Percentiles rank a stretch among this genome's conserved stretches.
These are phyloP conservation scores for Pichia kluyveri DNA, from an alignment of 805 yeast species.

Conservation along the genomic window DNA sequence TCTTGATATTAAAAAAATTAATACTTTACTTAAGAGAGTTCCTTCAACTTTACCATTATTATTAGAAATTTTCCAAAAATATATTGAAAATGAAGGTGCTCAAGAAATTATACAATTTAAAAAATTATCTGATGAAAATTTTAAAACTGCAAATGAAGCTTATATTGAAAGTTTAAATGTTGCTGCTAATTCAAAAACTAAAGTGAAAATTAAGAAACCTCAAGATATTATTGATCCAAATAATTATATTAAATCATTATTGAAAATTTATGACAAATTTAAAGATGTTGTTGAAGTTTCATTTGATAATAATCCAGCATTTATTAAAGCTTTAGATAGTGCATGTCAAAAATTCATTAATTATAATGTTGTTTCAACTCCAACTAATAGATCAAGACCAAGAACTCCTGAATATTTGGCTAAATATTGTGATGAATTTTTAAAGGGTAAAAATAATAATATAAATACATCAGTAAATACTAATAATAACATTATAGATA, in stretches of 20 bases:
- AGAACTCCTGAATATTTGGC: conserved; percentile 90
- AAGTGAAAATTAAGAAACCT: conserved; percentile 5
- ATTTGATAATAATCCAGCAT: conserved; percentile 64
- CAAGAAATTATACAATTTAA: conserved; percentile 51
- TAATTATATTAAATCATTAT: conserved; percentile 67
- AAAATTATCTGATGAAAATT: conserved; percentile 17
- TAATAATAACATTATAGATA: neutral
- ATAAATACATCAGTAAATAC: neutral
- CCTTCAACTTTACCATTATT: conserved; percentile 72
- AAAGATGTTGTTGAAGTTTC: conserved; percentile 54
- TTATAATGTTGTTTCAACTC: conserved; percentile 69
- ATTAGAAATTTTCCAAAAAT: conserved; percentile 60
- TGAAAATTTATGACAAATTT: conserved; percentile 61
- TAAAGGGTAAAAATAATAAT: conserved; percentile 55
- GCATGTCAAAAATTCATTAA: conserved; percentile 86
- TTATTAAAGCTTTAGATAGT: conserved; percentile 79
- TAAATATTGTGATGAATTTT: conserved; percentile 73
- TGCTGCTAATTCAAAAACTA: neutral
- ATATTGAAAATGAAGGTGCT: conserved; percentile 59
- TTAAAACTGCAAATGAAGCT: neutral
- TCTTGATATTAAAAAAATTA: conserved; percentile 72
- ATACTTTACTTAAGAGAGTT: conserved; percentile 64
- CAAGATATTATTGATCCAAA: conserved; percentile 47
- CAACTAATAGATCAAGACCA: conserved; percentile 50
- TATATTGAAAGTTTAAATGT: conserved; percentile 1